Conservation (phyloP, 768 basidiomycete genomes). For the Russula brevipes region DNA sequence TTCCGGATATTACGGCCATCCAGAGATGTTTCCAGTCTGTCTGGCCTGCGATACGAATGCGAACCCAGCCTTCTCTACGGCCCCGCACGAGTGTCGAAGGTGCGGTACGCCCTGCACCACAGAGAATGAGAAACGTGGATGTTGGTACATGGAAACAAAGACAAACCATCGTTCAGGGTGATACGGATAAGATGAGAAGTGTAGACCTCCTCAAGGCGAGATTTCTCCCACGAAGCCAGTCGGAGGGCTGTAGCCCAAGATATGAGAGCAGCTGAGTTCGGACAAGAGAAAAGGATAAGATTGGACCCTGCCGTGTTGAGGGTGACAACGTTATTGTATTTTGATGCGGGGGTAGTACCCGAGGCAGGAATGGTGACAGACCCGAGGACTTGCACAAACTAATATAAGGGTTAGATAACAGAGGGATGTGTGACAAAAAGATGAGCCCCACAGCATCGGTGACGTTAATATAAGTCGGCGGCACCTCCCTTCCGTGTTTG, state of each 20-base stretch:
- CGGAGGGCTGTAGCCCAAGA: constrained; percentile 93
- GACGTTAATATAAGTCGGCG: constrained; percentile 81
- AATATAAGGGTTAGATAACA: constrained; percentile 14
- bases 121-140: constrained; percentile 4
- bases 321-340: constrained; percentile 75
- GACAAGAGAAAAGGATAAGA: constrained; percentile 82
- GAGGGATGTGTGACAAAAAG: constrained; percentile 13
- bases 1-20: constrained; percentile 63
- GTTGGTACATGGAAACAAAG: background rate
- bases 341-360: constrained; percentile 44
- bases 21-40: constrained; percentile 94
- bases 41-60: constrained; percentile 89
- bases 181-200: constrained; percentile 89
- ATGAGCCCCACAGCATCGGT: constrained; percentile 71
- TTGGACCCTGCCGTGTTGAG: constrained; percentile 94
- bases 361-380: constrained; percentile 62
- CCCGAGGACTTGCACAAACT: constrained; percentile 79
- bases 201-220: constrained; percentile 93
- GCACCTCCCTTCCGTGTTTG: constrained; percentile 72
- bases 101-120: constrained; percentile 40
- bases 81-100: constrained; percentile 63
- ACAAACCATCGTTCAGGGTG: constrained; percentile 49
- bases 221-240: constrained; percentile 90
- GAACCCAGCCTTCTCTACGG: constrained; percentile 87
- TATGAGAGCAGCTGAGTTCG: constrained; percentile 58